These are phyloP conservation scores for Colletotrichum falcatum DNA, from an alignment of 2,329 filamentous ascomycete genomes.

Conservation along the genomic window DNA sequence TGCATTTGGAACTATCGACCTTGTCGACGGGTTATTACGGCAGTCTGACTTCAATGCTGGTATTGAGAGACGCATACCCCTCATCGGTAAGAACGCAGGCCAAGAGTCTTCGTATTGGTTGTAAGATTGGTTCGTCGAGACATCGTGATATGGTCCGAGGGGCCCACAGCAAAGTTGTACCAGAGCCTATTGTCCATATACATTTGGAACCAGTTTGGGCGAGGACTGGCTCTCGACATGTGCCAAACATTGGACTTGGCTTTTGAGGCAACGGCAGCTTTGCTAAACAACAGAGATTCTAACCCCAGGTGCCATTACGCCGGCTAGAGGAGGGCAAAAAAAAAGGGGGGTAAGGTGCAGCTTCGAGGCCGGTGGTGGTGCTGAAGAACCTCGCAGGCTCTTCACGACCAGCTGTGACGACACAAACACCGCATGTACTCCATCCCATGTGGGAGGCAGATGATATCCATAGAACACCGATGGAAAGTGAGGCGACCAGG, in stretches of 20 bases:
- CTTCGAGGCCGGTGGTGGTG: not conserved
- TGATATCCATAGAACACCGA: not conserved
- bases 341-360: slow-evolving; percentile 1
- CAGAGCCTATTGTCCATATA: not conserved
- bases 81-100: slow-evolving; percentile 5
- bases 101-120: slow-evolving; percentile 1
- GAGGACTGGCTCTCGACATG: not conserved
- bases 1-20: not conserved
- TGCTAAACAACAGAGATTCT: not conserved
- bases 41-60: slow-evolving; percentile 1
- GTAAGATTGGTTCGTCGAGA: not conserved
- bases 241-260: not conserved
- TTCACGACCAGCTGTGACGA: not conserved
- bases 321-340: not conserved
- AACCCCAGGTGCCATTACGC: not conserved
- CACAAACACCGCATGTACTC: not conserved
- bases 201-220: not conserved
- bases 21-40: not conserved
- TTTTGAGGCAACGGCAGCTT: not conserved
- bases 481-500: slow-evolving; percentile 10
- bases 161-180: not conserved
- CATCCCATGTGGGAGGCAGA: not conserved
- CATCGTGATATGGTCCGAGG: not conserved
- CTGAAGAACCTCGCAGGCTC: slow-evolving; percentile 1
- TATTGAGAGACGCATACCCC: slow-evolving; percentile 7